Conservation (phyloP, 495 filamentous ascomycete species). For the Penicillium nucicola region DNA sequence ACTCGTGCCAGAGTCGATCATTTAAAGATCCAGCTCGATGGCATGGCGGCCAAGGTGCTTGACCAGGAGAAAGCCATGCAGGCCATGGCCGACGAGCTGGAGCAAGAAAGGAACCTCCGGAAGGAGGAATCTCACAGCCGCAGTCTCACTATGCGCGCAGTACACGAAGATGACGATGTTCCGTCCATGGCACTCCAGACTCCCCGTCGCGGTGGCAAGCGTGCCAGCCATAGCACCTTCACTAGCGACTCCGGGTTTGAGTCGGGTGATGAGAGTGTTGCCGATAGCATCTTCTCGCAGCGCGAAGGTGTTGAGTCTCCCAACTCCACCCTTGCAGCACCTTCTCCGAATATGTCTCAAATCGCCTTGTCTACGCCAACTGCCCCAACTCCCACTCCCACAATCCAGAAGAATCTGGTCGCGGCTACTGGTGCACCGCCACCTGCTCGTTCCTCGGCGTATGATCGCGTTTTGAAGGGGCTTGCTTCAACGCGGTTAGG, state of each 20-base stretch:
- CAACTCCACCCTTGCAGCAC: conserved; percentile 45
- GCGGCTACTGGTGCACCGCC: conserved; percentile 14
- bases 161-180: conserved; percentile 31
- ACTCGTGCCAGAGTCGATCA: conserved; percentile 62
- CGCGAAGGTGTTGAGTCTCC: conserved; percentile 50
- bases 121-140: conserved; percentile 51
- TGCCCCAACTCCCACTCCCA: conserved; percentile 14
- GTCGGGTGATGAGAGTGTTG: conserved; percentile 53
- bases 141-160: conserved; percentile 33
- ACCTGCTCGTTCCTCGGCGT: conserved; percentile 34
- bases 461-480: conserved; percentile 42
- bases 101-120: conserved; percentile 54
- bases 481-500: conserved; percentile 34
- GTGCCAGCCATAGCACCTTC: conserved; percentile 50
- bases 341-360: conserved; percentile 39
- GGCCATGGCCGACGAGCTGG: conserved; percentile 60
- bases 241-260: conserved; percentile 53
- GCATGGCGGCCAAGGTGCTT: conserved; percentile 64
- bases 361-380: conserved; percentile 30
- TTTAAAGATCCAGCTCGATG: conserved; percentile 72
- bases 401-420: conserved; percentile 23
- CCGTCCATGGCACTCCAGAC: conserved; percentile 55
- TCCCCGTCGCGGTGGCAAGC: conserved; percentile 44
- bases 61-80: conserved; percentile 65
- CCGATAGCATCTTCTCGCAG: conserved; percentile 63